A percentile compares a stretch with the other conserved stretches of the same genome.
phyloP scores from a whole-genome alignment of 345 rosid genomes.

The Pistacia integerrima region DNA sequence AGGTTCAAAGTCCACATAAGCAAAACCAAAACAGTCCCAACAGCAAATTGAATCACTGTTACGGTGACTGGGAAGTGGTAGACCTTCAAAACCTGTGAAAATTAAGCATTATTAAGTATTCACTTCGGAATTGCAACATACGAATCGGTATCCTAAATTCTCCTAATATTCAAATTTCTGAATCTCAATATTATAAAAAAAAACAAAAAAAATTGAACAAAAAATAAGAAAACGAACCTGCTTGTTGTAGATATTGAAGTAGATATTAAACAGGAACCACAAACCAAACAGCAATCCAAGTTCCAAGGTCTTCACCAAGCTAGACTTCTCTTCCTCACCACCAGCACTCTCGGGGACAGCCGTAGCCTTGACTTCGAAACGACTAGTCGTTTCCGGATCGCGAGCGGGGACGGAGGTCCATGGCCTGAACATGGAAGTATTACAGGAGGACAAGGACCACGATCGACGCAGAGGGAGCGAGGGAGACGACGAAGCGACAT shows the following conservation, averaged over 20 bases:
- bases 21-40: conserved; percentile 71
- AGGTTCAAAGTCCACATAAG: conserved; percentile 84
- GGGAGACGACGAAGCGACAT: conserved; percentile 45
- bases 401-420: conserved; percentile 62
- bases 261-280: conserved; percentile 93
- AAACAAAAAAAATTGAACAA: not conserved
- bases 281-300: conserved; percentile 80
- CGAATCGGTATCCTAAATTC: not conserved
- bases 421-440: conserved; percentile 44
- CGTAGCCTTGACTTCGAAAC: conserved; percentile 53
- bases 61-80: conserved; percentile 75
- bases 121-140: not conserved
- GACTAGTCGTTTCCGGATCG: conserved; percentile 28
- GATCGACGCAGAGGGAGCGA: conserved; percentile 54
- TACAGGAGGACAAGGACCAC: conserved; percentile 48
- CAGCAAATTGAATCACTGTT: conserved; percentile 71
- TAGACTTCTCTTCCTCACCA: conserved; percentile 44
- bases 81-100: conserved; percentile 81
- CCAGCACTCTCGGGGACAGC: conserved; percentile 65
- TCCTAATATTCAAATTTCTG: not conserved
- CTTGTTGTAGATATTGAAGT: conserved; percentile 99
- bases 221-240: conserved; percentile 53
- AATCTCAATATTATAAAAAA: not conserved
- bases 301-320: conserved; percentile 48
- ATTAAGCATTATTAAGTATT: conserved; percentile 14